Evolutionary conservation across 169 alveolate species (phyloP).

Genomic region (Plasmodium inui): DNA sequence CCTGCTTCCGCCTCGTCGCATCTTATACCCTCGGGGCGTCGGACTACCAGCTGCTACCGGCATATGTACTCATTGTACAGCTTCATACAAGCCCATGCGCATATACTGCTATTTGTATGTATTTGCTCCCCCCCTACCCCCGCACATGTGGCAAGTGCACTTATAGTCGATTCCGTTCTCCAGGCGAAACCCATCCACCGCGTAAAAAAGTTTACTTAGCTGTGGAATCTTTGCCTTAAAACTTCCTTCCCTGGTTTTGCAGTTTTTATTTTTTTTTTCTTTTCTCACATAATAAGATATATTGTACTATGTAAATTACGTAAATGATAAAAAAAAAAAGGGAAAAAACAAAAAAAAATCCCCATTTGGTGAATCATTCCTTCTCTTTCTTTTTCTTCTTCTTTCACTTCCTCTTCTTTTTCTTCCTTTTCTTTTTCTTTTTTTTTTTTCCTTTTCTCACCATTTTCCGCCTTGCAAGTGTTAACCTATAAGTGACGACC

Average conservation of each 20-base stretch:
- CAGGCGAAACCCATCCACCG: neutral
- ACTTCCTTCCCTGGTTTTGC: neutral
- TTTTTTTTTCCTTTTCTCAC: slow-evolving; percentile 2
- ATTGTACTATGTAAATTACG: neutral
- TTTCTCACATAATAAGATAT: no score
- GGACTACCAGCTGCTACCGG: neutral
- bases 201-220: neutral
- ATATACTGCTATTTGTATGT: neutral
- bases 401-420: neutral
- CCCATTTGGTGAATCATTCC: neutral
- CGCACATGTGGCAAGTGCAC: neutral
- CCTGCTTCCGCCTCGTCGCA: neutral
- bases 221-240: neutral
- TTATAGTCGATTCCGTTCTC: neutral
- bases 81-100: neutral
- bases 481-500: neutral
- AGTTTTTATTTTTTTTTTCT: no score
- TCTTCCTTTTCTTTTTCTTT: neutral
- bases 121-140: neutral
- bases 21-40: neutral
- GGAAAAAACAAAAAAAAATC: no score
- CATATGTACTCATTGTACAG: neutral
- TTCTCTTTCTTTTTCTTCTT: neutral
- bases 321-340: neutral
- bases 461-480: neutral